phyloP scores from a whole-genome alignment of 345 rosid genomes.

The Draba incana region DNA sequence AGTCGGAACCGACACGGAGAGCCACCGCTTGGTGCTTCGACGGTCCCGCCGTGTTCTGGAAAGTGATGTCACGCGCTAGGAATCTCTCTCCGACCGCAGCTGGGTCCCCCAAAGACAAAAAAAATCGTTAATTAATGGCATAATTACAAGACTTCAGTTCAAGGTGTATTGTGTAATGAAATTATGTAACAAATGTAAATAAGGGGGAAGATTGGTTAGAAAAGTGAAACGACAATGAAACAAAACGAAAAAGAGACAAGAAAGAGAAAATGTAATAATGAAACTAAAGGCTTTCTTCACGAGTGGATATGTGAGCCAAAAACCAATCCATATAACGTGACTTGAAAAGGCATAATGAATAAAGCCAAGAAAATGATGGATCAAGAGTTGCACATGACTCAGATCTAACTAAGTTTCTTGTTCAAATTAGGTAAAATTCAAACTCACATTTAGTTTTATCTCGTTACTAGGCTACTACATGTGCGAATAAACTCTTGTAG shows the following conservation, averaged over 20 bases:
- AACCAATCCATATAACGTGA: constrained; percentile 29
- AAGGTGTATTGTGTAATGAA: background rate
- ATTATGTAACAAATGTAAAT: constrained; percentile 1
- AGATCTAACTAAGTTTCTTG: constrained; percentile 1
- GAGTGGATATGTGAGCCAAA: constrained; percentile 34
- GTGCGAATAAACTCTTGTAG: constrained; percentile 14
- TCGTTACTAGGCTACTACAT: constrained; percentile 16
- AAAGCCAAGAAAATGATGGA: constrained; percentile 27
- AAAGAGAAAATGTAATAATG: background rate
- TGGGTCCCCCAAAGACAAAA: constrained; percentile 39
- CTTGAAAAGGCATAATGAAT: constrained; percentile 16
- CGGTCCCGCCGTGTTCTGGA: constrained; percentile 83
- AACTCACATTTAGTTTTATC: constrained; percentile 4
- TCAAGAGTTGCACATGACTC: constrained; percentile 21
- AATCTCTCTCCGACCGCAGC: constrained; percentile 80
- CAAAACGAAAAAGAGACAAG: background rate
- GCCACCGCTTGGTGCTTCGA: constrained; percentile 82
- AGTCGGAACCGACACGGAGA: constrained; percentile 74
- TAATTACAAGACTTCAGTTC: too few relatives aligned
- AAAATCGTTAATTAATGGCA: background rate
- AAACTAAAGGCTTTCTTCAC: constrained; percentile 23
- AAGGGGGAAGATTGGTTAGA: background rate
- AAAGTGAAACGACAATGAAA: constrained; percentile 29
- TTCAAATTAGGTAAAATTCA: constrained; percentile 16
- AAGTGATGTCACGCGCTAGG: constrained; percentile 72